Evolutionary conservation across 345 rosid genomes (phyloP).

Genomic region (Nephelium lappaceum): DNA sequence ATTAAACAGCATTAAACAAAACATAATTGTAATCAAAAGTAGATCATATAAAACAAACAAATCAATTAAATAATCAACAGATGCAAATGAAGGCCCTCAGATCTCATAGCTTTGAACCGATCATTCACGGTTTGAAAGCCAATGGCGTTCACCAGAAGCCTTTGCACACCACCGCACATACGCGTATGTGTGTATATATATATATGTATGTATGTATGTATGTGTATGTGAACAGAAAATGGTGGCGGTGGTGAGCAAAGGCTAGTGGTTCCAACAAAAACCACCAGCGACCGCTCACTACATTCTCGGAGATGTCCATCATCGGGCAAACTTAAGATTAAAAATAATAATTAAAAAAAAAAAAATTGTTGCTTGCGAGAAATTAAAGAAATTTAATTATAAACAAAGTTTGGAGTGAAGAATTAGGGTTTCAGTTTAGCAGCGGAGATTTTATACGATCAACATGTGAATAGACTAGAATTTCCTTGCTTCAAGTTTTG

Average conservation of each 20-base stretch:
- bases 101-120: conserved; percentile 57
- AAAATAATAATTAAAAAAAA: neutral
- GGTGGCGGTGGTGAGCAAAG: conserved; percentile 2
- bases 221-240: neutral
- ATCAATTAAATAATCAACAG: neutral
- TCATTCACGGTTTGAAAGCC: conserved; percentile 37
- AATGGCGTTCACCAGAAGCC: conserved; percentile 34
- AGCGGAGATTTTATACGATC: too few relatives aligned
- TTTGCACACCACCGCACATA: conserved; percentile 20
- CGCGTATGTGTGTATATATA: neutral
- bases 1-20: neutral
- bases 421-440: too few relatives aligned
- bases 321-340: conserved; percentile 8
- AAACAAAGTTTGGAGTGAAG: too few relatives aligned
- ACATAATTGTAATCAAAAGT: neutral
- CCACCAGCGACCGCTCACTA: conserved; percentile 31
- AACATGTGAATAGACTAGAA: too few relatives aligned
- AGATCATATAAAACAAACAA: neutral
- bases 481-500: too few relatives aligned
- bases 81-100: conserved; percentile 42
- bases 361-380: neutral
- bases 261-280: conserved; percentile 21
- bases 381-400: too few relatives aligned
- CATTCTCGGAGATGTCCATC: conserved; percentile 20
- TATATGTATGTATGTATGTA: too few relatives aligned